These are phyloP conservation scores for Globisporangium okanoganense DNA, from an alignment of 352 stramenopile genomes.

Conservation along the genomic window DNA sequence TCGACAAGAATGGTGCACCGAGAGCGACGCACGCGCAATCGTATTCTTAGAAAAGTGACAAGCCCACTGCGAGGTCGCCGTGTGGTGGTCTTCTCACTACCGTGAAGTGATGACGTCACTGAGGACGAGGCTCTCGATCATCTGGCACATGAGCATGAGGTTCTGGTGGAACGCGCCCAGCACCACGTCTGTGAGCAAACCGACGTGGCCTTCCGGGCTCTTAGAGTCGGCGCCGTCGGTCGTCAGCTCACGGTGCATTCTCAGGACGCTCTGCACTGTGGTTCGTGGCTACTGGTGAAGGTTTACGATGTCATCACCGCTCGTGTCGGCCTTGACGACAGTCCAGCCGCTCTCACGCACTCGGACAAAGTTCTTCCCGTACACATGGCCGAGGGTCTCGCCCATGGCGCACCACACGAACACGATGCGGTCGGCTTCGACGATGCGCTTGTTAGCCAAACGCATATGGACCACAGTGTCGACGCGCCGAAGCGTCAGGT, in stretches of 20 bases:
- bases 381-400: not conserved
- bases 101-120: no score
- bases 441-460: not conserved
- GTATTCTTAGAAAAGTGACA: no score
- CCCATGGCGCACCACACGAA: conserved; percentile 5
- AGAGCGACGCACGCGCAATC: no score
- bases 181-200: conserved; percentile 10
- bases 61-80: no score
- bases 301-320: not conserved
- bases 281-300: not conserved
- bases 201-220: not conserved
- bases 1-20: no score
- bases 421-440: conserved; percentile 5
- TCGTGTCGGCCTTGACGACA: not conserved
- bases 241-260: conserved; percentile 1
- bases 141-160: conserved; percentile 7
- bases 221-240: not conserved
- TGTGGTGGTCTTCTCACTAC: no score
- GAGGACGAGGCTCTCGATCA: conserved; percentile 5
- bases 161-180: conserved; percentile 7
- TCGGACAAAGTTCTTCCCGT: not conserved
- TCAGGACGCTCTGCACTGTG: conserved; percentile 2
- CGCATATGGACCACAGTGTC: not conserved
- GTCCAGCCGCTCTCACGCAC: conserved; percentile 5
- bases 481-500: not conserved